These are phyloP conservation scores for Arthroderma uncinatum DNA, from an alignment of 2,329 filamentous ascomycete species.

Conservation along the genomic window DNA sequence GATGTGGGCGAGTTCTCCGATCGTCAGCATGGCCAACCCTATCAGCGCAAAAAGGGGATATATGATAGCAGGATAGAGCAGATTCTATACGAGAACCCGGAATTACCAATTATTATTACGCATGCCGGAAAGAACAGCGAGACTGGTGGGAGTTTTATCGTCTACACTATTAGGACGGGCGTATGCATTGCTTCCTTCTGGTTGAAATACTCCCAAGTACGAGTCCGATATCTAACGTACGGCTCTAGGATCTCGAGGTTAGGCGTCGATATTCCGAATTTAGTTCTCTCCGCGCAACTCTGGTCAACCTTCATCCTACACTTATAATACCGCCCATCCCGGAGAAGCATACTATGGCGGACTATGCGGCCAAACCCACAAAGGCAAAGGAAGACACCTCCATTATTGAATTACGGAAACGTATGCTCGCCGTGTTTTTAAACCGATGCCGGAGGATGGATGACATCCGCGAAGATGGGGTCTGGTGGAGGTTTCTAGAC, in stretches of 20 bases:
- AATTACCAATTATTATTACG: constrained; percentile 79
- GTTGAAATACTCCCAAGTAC: background rate
- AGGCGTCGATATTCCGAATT: constrained; percentile 95
- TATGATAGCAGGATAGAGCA: constrained; percentile 96
- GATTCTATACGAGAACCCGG: constrained; percentile 89
- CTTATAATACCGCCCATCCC: constrained; percentile 93
- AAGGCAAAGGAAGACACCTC: constrained; percentile 95
- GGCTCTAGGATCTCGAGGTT: constrained; percentile 74
- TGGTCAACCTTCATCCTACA: constrained; percentile 86
- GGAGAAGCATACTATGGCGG: constrained; percentile 97
- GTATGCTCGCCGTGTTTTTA: constrained; percentile 91
- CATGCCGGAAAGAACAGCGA: constrained; percentile 93
- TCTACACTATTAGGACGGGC: constrained; percentile 91
- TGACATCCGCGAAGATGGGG: constrained; percentile 78
- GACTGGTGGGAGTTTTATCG: constrained; percentile 84
- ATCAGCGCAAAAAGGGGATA: constrained; percentile 60
- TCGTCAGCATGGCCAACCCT: constrained; percentile 40
- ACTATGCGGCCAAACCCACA: constrained; percentile 95
- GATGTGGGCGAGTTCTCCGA: constrained; percentile 34
- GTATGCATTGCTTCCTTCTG: constrained; percentile 41
- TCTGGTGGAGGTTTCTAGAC: constrained; percentile 96
- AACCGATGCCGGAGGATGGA: constrained; percentile 92
- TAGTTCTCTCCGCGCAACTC: constrained; percentile 73
- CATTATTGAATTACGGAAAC: constrained; percentile 92
- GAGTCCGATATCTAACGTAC: background rate